Evolutionary conservation across 208 protist genomes (phyloP).

Genomic region (Leishmania braziliensis): DNA sequence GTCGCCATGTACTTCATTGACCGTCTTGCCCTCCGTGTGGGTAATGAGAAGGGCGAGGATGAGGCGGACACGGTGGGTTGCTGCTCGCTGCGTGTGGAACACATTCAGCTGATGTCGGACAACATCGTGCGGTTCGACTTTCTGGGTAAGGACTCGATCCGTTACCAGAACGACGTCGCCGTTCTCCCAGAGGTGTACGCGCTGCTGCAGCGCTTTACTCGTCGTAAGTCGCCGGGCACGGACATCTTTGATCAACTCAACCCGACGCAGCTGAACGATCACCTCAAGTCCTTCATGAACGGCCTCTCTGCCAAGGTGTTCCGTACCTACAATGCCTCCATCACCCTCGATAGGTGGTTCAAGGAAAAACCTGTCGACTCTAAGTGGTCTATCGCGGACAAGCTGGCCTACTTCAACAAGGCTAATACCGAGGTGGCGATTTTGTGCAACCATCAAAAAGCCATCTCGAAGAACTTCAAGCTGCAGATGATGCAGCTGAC

Average conservation of each 20-base stretch:
- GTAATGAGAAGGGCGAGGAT: conserved; percentile 98
- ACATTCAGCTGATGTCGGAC: conserved; percentile 85
- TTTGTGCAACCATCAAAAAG: conserved; percentile 99
- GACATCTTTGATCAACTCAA: conserved; percentile 96
- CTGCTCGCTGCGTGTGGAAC: conserved; percentile 98
- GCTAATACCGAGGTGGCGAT: conserved; percentile 98
- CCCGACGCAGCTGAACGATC: conserved; percentile 93
- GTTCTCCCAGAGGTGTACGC: conserved; percentile 93
- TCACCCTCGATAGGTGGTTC: conserved; percentile 97
- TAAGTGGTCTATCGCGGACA: conserved; percentile 75
- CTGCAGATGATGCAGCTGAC: conserved; percentile 82
- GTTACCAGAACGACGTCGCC: conserved; percentile 93
- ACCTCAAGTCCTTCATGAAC: conserved; percentile 97
- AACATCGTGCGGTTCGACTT: conserved; percentile 96
- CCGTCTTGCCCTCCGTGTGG: conserved; percentile 98
- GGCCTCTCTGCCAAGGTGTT: conserved; percentile 99
- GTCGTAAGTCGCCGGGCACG: conserved; percentile 74
- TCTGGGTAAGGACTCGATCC: conserved; percentile 99
- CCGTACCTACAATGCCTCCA: conserved; percentile 99
- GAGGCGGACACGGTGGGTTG: conserved; percentile 99
- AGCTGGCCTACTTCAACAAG: conserved; percentile 97
- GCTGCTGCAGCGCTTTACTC: conserved; percentile 90
- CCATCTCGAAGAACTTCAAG: conserved; percentile 92
- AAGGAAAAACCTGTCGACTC: conserved; percentile 84
- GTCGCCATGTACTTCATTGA: conserved; percentile 99